These are phyloP conservation scores for Lophiostoma macrostomum DNA, from an alignment of 495 filamentous ascomycete genomes.

Conservation along the genomic window DNA sequence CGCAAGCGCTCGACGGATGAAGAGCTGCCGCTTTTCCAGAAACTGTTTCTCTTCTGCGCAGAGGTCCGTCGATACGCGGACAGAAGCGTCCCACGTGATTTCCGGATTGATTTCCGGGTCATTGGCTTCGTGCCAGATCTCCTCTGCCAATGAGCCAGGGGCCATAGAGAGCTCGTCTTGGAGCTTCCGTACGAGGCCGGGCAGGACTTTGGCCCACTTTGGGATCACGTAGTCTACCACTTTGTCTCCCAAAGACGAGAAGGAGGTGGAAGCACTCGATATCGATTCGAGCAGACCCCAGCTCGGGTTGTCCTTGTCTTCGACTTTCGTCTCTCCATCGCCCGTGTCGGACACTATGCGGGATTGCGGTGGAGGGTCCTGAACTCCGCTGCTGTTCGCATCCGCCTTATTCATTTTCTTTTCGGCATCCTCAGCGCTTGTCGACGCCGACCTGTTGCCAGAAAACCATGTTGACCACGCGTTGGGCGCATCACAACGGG, in stretches of 20 bases:
- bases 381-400: conserved; percentile 12
- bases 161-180: conserved; percentile 83
- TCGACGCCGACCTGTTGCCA: too few species aligned
- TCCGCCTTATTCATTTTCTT: conserved; percentile 5
- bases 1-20: conserved; percentile 68
- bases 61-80: conserved; percentile 77
- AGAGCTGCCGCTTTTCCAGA: conserved; percentile 57
- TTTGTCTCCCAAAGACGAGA: conserved; percentile 54
- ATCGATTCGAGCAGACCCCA: conserved; percentile 11
- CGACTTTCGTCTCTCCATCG: conserved; percentile 1
- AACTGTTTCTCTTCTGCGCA: conserved; percentile 81
- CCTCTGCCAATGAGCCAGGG: conserved; percentile 80
- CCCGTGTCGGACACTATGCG: conserved; percentile 13
- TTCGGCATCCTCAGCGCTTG: conserved; percentile 12
- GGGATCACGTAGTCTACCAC: conserved; percentile 71
- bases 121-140: conserved; percentile 89
- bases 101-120: conserved; percentile 82
- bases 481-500: background rate
- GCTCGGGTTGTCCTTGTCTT: conserved; percentile 8
- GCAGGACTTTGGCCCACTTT: conserved; percentile 74
- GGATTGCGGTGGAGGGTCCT: conserved; percentile 28
- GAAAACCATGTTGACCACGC: background rate
- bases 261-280: conserved; percentile 16
- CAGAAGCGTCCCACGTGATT: conserved; percentile 71
- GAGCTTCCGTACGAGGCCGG: conserved; percentile 75